These are phyloP conservation scores for Zopfochytrium polystomum DNA, from an alignment of 371 early-diverging fungal genomes.

Conservation along the genomic window DNA sequence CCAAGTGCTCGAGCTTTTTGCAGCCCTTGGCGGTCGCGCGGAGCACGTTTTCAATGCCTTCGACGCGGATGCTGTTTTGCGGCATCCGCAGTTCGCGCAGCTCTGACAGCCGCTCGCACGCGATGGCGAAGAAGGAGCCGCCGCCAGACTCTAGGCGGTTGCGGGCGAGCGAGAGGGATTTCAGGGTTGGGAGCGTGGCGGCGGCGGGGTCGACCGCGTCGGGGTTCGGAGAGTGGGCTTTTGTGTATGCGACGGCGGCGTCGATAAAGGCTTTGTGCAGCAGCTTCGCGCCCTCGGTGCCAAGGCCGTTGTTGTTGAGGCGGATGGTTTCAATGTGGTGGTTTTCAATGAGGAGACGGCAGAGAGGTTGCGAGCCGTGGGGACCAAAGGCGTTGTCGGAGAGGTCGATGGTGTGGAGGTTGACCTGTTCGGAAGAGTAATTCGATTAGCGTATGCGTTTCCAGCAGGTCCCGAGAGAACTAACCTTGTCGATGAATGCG, in stretches of 20 bases:
- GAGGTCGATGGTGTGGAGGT: constrained; percentile 77
- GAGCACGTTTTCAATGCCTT: constrained; percentile 76
- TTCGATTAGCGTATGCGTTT: neutral
- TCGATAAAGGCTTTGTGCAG: constrained; percentile 82
- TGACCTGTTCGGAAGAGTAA: constrained; percentile 29
- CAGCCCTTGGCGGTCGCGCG: constrained; percentile 63
- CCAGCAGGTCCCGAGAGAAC: neutral
- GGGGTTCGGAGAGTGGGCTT: constrained; percentile 2
- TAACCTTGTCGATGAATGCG: constrained; percentile 69
- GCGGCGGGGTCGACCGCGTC: too few relatives aligned
- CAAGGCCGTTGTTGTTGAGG: constrained; percentile 94
- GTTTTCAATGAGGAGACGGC: constrained; percentile 76
- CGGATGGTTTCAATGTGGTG: constrained; percentile 72
- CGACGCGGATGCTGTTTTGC: constrained; percentile 95
- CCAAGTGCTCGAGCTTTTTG: constrained; percentile 67
- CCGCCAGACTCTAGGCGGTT: constrained; percentile 85
- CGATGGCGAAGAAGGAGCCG: too few relatives aligned
- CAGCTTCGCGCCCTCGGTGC: constrained; percentile 77
- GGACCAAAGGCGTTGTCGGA: constrained; percentile 99
- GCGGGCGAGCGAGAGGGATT: constrained; percentile 83
- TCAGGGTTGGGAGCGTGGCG: constrained; percentile 63
- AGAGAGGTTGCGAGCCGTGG: constrained; percentile 79
- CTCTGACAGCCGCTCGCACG: constrained; percentile 57
- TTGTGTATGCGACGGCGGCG: constrained; percentile 63
- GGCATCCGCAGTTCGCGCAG: constrained; percentile 86